Conservation (phyloP, 305 asterid genomes). For the Caryopteris hybrid region DNA sequence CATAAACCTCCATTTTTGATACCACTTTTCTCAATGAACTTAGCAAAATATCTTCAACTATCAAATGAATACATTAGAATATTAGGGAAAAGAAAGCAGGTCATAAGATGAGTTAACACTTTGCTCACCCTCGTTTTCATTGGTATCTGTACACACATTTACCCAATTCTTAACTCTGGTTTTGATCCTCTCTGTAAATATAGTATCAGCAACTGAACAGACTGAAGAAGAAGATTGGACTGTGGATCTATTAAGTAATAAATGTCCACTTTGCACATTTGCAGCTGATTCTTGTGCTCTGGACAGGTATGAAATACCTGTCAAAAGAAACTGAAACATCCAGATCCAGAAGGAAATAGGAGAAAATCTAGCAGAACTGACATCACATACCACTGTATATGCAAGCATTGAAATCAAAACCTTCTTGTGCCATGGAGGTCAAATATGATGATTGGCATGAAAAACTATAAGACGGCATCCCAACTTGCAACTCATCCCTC, state of each 20-base stretch:
- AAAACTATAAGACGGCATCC: slow-evolving; percentile 90
- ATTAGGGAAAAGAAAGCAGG: slow-evolving; percentile 6
- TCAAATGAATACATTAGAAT: slow-evolving; percentile 15
- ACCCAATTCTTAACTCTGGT: slow-evolving; percentile 73
- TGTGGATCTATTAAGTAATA: slow-evolving; percentile 20
- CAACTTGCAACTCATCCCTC: slow-evolving; percentile 77
- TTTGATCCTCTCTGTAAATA: slow-evolving; percentile 67
- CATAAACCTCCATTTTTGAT: slow-evolving; percentile 58
- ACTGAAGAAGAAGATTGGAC: slow-evolving; percentile 37
- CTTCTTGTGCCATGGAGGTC: slow-evolving; percentile 73
- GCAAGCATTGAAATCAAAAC: slow-evolving; percentile 94
- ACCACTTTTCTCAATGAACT: slow-evolving; percentile 63
- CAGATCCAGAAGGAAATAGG: slow-evolving; percentile 10
- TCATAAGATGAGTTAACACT: slow-evolving; percentile 11
- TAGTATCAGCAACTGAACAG: slow-evolving; percentile 75
- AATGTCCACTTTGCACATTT: slow-evolving; percentile 42
- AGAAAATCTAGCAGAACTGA: background rate
- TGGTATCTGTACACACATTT: slow-evolving; percentile 43
- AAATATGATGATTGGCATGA: slow-evolving; percentile 75
- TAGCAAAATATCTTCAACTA: slow-evolving; percentile 56
- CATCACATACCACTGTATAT: slow-evolving; percentile 60
- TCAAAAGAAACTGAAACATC: slow-evolving; percentile 16
- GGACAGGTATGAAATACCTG: slow-evolving; percentile 92
- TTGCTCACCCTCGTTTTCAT: slow-evolving; percentile 60
- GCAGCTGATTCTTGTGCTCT: slow-evolving; percentile 74